Base-by-base conservation (phyloP, 2,329 filamentous ascomycete species). In the Leptodontidium sp. region DNA sequence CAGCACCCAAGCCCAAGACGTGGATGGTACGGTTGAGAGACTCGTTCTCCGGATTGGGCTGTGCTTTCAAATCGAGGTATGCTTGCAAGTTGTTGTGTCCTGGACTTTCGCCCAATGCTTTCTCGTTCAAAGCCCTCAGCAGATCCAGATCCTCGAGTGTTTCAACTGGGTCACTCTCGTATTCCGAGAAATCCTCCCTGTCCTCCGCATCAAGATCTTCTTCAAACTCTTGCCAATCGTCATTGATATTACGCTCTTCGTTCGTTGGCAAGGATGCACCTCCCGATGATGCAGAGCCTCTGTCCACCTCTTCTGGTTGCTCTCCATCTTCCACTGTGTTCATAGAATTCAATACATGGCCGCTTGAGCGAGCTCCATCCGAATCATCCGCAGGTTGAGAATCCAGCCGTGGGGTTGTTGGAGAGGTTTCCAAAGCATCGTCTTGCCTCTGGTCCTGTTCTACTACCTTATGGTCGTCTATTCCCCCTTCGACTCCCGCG, bases 1-100 rank as follows among this genome's bases (percentile, higher is more conserved):
- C 82, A 73, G 85, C 87, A 52, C 88, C 90, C 43, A 87, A 81
- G 17, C 91, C 91, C 24, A 93, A 76, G 15, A 94, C 84, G 74
- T 92, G 84, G 75, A 91, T 84, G 73, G 83, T 81, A 69, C 77
- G 62, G 43, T 69, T 68, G 40, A 66, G 15, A n/a, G 58, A 47
- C 62, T 45, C 40, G n/a, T 47, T 26, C 29, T 61, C 43, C 1
- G 45, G 11, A 1, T 53, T 43, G 12, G 24, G 63, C 11, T 58
- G 21, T 49, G 29, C 17, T 45, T 47, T 11, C 17, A 50, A 43
- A 32, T 57, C 24, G 9, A 49, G 21, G n/a, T 58, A 29, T 21
- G 15, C 8, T 24, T 17, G 35, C 40, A 45, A 61, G 4, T n/a
- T 24, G 15, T 24, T 50, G 26, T 29, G 26, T 14, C 38, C 26